Percentiles rank a stretch among this genome's conserved stretches.
phyloP scores from a whole-genome alignment of 805 yeast species.

The Lachancea lanzarotensis region DNA sequence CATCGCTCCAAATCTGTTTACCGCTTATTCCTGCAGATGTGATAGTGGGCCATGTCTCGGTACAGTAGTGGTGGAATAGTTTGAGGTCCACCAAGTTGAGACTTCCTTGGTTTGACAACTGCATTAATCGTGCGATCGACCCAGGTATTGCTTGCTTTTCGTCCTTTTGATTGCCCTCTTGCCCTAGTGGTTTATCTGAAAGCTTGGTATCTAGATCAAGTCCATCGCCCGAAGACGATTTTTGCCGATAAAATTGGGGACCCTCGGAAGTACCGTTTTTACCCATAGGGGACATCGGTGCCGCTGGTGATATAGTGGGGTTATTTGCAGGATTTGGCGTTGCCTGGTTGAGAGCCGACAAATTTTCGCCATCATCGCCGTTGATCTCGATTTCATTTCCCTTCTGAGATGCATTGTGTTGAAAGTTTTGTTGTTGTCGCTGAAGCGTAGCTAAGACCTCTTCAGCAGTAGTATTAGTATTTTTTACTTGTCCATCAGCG shows the following conservation, averaged over 20 bases:
- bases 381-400: background rate
- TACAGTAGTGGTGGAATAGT: slow-evolving; percentile 81
- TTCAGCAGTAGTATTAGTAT: slow-evolving; percentile 21
- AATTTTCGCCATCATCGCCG: background rate
- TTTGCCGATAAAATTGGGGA: slow-evolving; percentile 10
- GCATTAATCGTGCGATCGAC: slow-evolving; percentile 19
- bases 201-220: slow-evolving; percentile 11
- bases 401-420: background rate
- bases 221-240: slow-evolving; percentile 12
- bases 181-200: slow-evolving; percentile 14
- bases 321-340: slow-evolving; percentile 21
- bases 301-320: slow-evolving; percentile 24
- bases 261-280: slow-evolving; percentile 8
- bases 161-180: slow-evolving; percentile 13
- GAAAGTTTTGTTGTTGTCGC: slow-evolving; percentile 7
- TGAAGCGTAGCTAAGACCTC: slow-evolving; percentile 30
- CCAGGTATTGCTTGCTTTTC: slow-evolving; percentile 11
- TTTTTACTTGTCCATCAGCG: slow-evolving; percentile 20
- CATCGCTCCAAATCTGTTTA: slow-evolving; percentile 72
- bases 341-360: slow-evolving; percentile 11
- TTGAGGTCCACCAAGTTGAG: slow-evolving; percentile 71
- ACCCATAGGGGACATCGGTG: slow-evolving; percentile 21
- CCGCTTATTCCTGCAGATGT: slow-evolving; percentile 88
- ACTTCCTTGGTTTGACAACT: slow-evolving; percentile 27
- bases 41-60: slow-evolving; percentile 78